Conservation (phyloP, 2,329 filamentous ascomycete species). For the Monascus ruber region DNA sequence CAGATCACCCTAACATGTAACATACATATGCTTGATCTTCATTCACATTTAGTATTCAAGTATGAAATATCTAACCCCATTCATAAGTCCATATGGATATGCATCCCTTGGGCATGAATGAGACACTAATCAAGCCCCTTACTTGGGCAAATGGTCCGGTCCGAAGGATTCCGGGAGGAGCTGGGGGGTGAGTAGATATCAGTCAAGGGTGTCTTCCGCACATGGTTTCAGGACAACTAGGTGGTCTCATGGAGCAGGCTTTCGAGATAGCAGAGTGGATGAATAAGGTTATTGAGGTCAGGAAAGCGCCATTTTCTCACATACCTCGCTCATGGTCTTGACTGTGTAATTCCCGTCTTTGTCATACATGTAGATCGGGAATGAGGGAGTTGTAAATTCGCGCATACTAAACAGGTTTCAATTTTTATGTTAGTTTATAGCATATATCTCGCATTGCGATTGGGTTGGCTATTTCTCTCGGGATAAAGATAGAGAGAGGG, state of each 20-base stretch:
- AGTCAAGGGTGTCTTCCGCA: not conserved
- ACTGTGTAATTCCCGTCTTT: conserved; percentile 53
- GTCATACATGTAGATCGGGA: conserved; percentile 88
- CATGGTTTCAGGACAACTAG: not conserved
- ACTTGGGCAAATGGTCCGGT: conserved; percentile 43
- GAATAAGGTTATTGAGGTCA: too few species aligned
- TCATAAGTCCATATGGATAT: too few species aligned
- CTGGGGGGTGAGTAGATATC: conserved; percentile 27
- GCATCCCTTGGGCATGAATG: too few species aligned
- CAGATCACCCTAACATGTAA: too few species aligned
- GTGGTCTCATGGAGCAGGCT: too few species aligned
- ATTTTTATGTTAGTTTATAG: too few species aligned
- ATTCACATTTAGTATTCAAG: too few species aligned
- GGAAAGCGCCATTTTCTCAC: not conserved
- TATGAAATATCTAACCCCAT: too few species aligned
- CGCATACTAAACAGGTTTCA: conserved; percentile 41
- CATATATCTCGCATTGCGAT: too few species aligned
- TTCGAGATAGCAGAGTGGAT: too few species aligned
- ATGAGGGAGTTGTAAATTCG: conserved; percentile 58
- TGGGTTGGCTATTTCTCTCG: not conserved
- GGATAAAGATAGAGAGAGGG: not conserved
- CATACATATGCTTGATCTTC: too few species aligned
- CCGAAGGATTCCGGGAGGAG: conserved; percentile 59
- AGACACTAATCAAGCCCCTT: not conserved
- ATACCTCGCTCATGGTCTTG: conserved; percentile 29